Evolutionary conservation across 2,329 filamentous ascomycete species (phyloP).

Genomic region (Fusarium sp.): DNA sequence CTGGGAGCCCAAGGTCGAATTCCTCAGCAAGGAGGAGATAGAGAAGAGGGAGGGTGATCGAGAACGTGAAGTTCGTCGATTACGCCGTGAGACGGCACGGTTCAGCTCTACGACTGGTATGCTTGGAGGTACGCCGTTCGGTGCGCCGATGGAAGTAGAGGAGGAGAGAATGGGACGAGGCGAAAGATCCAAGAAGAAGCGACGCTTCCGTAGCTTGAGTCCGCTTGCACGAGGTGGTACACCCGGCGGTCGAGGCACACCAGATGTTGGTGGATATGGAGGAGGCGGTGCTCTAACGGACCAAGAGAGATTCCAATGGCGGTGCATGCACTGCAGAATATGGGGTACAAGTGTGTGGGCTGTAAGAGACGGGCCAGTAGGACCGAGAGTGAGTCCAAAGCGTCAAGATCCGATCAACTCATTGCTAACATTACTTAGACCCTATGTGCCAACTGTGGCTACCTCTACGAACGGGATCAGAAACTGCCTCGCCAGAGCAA

Average conservation of each 20-base stretch:
- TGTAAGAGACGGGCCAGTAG: conserved; percentile 89
- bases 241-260: conserved; percentile 80
- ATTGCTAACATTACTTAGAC: conserved; percentile 64
- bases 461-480: conserved; percentile 88
- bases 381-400: conserved; percentile 76
- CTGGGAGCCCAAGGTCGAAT: conserved; percentile 86
- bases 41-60: conserved; percentile 96
- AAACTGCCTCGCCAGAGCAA: conserved; percentile 73
- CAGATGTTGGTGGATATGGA: conserved; percentile 81
- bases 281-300: conserved; percentile 79
- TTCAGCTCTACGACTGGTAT: conserved; percentile 91
- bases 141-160: conserved; percentile 67
- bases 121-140: conserved; percentile 78
- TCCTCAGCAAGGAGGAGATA: conserved; percentile 93
- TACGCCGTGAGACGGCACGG: conserved; percentile 90
- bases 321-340: conserved; percentile 87
- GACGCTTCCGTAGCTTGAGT: conserved; percentile 88
- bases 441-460: conserved; percentile 93
- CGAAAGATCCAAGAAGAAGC: conserved; percentile 95
- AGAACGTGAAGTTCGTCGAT: conserved; percentile 87
- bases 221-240: conserved; percentile 76
- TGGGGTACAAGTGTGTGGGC: conserved; percentile 95
- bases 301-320: conserved; percentile 84
- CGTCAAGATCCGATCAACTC: background rate
- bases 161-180: conserved; percentile 92